A percentile compares a stretch with the other conserved stretches of the same genome.
Conservation (phyloP, 2,329 filamentous ascomycete genomes). For the Phialophora macrospora region DNA sequence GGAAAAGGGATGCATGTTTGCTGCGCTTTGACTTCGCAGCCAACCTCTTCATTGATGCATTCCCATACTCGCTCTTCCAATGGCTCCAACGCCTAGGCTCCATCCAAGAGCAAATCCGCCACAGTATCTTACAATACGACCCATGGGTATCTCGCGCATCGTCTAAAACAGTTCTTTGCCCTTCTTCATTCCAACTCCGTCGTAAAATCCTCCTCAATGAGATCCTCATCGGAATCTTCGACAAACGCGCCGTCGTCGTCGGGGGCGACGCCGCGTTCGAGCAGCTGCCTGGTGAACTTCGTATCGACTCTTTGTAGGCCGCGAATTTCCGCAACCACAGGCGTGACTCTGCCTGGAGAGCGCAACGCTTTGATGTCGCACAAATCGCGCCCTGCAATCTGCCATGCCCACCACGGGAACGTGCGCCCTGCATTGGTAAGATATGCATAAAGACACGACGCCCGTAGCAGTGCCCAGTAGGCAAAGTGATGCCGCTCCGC, state of each 20-base stretch:
- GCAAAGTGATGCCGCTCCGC: conserved; percentile 26
- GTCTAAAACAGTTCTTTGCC: background rate
- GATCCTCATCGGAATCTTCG: conserved; percentile 15
- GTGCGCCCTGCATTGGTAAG: background rate
- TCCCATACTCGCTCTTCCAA: background rate
- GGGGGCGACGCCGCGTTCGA: background rate
- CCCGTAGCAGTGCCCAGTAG: conserved; percentile 44
- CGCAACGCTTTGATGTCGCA: conserved; percentile 42
- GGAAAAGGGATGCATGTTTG: background rate
- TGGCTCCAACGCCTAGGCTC: conserved; percentile 1
- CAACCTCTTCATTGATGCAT: background rate
- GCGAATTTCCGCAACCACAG: conserved; percentile 22
- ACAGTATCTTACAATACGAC: background rate
- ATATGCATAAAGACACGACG: conserved; percentile 46
- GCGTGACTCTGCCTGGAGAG: conserved; percentile 6
- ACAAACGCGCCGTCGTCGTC: background rate
- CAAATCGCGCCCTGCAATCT: conserved; percentile 36
- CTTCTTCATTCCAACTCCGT: conserved; percentile 18
- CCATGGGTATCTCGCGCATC: background rate
- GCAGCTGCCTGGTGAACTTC: conserved; percentile 25
- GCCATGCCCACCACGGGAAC: conserved; percentile 29
- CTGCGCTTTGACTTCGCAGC: background rate
- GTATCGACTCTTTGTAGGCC: conserved; percentile 28
- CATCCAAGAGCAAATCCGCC: background rate
- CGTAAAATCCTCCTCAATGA: conserved; percentile 24